Conservation (phyloP, 2,329 filamentous ascomycete genomes). For the Hymenoscyphus repandus region DNA sequence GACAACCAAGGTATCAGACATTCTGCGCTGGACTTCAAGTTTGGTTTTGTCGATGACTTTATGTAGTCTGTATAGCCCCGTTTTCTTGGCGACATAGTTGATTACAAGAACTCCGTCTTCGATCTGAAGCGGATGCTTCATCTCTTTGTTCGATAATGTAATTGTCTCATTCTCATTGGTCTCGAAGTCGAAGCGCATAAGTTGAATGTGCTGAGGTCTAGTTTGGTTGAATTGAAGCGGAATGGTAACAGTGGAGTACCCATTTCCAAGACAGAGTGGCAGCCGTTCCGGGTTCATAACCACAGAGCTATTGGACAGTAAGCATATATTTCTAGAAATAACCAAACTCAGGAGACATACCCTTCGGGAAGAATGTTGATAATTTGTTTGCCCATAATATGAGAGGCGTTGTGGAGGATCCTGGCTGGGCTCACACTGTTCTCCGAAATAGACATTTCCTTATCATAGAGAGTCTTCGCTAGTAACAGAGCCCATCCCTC, state of each 20-base stretch:
- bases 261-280: conserved; percentile 74
- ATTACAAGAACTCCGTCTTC: conserved; percentile 57
- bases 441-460: conserved; percentile 90
- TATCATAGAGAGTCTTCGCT: conserved; percentile 80
- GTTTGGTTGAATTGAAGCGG: conserved; percentile 95
- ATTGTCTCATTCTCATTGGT: conserved; percentile 76
- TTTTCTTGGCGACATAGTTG: conserved; percentile 72
- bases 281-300: conserved; percentile 75
- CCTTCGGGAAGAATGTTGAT: conserved; percentile 97
- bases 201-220: conserved; percentile 78
- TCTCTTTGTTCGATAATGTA: conserved; percentile 65
- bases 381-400: conserved; percentile 94
- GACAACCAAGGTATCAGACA: conserved; percentile 77
- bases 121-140: conserved; percentile 60
- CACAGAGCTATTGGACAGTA: conserved; percentile 55
- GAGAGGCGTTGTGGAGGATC: conserved; percentile 84
- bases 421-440: conserved; percentile 81
- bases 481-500: conserved; percentile 67
- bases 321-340: not conserved
- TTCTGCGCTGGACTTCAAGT: conserved; percentile 76
- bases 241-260: conserved; percentile 56
- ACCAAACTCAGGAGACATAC: conserved; percentile 35
- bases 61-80: conserved; percentile 78
- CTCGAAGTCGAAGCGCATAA: conserved; percentile 81
- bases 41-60: conserved; percentile 91